Percentiles rank a stretch among this genome's conserved stretches.
phyloP scores from a whole-genome alignment of 106 monocot genomes.

The Dioscorea alata region DNA sequence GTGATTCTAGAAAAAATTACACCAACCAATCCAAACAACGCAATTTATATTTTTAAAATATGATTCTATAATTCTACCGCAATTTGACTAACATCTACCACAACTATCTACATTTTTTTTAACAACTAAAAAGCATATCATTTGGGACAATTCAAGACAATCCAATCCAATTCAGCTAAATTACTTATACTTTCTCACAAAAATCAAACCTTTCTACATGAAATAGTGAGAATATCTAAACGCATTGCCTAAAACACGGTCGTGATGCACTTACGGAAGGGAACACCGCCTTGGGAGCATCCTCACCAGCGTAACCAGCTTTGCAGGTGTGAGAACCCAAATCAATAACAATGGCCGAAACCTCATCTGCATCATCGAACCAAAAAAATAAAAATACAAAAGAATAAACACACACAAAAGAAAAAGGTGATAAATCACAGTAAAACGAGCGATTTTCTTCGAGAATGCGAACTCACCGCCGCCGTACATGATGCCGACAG shows the following conservation, averaged over 20 bases:
- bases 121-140: no score
- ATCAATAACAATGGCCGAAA: slow-evolving; percentile 91
- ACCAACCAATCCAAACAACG: no score
- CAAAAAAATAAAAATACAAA: not conserved
- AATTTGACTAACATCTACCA: no score
- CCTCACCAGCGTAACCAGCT: slow-evolving; percentile 94
- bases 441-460: not conserved
- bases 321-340: slow-evolving; percentile 93
- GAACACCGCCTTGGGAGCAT: slow-evolving; percentile 94
- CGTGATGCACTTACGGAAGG: slow-evolving; percentile 60
- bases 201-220: no score
- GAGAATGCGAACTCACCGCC: slow-evolving; percentile 38
- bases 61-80: no score
- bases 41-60: no score
- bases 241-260: not conserved
- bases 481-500: slow-evolving; percentile 42
- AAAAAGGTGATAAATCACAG: not conserved
- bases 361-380: slow-evolving; percentile 50
- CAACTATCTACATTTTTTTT: no score
- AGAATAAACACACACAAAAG: not conserved
- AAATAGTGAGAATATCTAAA: no score
- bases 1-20: no score
- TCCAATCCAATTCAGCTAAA: no score
- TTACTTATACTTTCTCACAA: no score
- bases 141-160: no score